Conservation (phyloP, 441 rosid genomes). For the Macaranga tanarius region DNA sequence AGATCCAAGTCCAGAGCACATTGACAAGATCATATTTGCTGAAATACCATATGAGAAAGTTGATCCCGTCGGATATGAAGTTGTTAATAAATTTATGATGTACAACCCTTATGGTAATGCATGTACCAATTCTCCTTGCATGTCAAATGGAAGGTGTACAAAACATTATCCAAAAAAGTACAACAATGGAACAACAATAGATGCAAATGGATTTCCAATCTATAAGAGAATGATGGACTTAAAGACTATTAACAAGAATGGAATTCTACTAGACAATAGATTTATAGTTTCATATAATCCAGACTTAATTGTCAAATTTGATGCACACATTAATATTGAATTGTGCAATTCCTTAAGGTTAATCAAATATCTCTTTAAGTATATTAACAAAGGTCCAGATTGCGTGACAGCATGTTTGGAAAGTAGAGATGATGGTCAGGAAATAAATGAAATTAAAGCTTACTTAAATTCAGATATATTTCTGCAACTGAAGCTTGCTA, state of each 20-base stretch:
- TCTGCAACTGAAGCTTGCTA: not conserved
- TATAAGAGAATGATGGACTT: not conserved
- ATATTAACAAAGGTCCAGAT: not conserved
- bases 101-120: constrained; percentile 15
- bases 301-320: not conserved
- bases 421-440: not conserved
- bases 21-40: too few species aligned
- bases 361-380: not conserved
- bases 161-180: constrained; percentile 12
- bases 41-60: too few species aligned
- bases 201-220: not conserved
- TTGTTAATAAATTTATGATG: constrained; percentile 2
- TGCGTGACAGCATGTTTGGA: not conserved
- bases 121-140: not conserved
- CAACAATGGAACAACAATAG: not conserved
- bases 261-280: constrained; percentile 8
- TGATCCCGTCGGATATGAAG: too few species aligned
- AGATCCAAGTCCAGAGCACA: too few species aligned
- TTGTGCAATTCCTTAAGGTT: not conserved
- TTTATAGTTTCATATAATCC: not conserved
- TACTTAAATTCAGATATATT: not conserved
- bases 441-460: not conserved
- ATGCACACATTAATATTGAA: not conserved
- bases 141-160: not conserved
- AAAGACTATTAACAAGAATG: not conserved